Conservation (phyloP, 78 protist genomes). For the Ministeria vibrans region DNA sequence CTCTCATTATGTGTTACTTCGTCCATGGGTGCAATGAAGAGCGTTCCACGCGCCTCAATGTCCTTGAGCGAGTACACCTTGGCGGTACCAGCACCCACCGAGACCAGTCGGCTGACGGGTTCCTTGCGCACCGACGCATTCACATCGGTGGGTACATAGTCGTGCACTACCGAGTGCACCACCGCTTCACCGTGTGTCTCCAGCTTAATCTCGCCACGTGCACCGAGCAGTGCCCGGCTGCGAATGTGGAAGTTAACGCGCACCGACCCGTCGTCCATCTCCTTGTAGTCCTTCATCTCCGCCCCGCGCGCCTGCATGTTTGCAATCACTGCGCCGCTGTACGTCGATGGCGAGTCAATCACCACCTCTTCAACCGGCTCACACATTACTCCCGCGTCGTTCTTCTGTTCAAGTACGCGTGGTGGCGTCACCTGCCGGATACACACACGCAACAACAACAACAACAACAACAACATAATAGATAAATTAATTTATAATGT, state of each 20-base stretch:
- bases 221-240: conserved; percentile 67
- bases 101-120: conserved; percentile 66
- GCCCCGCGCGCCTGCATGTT: conserved; percentile 25
- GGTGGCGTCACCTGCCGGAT: not conserved
- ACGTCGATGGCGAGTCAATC: conserved; percentile 55
- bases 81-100: conserved; percentile 57
- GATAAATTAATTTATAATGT: conserved; percentile 9
- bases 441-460: not conserved
- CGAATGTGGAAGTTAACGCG: conserved; percentile 54
- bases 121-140: conserved; percentile 15
- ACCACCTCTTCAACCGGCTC: conserved; percentile 62
- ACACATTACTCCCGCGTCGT: conserved; percentile 3
- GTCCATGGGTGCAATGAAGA: conserved; percentile 60
- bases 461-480: not conserved
- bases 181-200: conserved; percentile 72
- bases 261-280: conserved; percentile 30
- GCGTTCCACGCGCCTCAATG: conserved; percentile 61
- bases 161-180: conserved; percentile 55
- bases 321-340: conserved; percentile 56
- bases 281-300: not conserved
- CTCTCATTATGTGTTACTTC: not conserved
- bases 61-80: conserved; percentile 48
- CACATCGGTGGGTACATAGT: conserved; percentile 43
- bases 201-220: conserved; percentile 35
- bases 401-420: not conserved